phyloP scores from a whole-genome alignment of 495 filamentous ascomycete species.

The Annulohypoxylon moriforme region DNA sequence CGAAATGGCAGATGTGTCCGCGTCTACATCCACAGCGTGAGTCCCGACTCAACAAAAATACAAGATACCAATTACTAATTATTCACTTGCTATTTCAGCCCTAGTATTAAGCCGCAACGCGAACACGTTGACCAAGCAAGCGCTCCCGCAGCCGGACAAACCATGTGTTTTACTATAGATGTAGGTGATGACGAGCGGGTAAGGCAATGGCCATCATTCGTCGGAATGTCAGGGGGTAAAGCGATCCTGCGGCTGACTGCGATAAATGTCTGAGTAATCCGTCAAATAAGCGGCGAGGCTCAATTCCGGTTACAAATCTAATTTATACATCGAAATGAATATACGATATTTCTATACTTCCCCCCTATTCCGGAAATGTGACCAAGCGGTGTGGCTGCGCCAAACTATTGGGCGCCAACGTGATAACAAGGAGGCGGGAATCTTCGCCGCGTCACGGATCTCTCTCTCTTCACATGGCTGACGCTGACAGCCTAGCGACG shows the following conservation, averaged over 20 bases:
- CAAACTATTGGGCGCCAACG: background rate
- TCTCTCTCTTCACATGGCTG: background rate
- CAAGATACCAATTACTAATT: background rate
- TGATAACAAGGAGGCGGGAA: background rate
- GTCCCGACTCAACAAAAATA: background rate
- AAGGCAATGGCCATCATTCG: slow-evolving; percentile 33
- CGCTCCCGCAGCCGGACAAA: slow-evolving; percentile 1
- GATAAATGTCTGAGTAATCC: background rate
- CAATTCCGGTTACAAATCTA: background rate
- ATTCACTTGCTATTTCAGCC: background rate
- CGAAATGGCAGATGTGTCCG: background rate
- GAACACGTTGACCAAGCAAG: slow-evolving; percentile 14
- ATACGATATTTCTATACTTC: background rate
- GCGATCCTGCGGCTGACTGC: slow-evolving; percentile 21
- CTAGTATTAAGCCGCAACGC: slow-evolving; percentile 12
- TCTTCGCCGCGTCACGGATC: background rate
- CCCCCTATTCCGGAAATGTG: background rate
- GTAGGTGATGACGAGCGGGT: slow-evolving; percentile 40
- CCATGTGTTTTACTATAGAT: slow-evolving; percentile 30
- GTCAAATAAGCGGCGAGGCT: background rate
- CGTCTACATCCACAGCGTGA: slow-evolving; percentile 8
- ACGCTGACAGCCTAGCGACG: background rate
- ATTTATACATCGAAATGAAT: background rate
- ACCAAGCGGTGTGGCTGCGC: background rate
- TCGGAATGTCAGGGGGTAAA: slow-evolving; percentile 25